Evolutionary conservation across 805 yeast species (phyloP).

Genomic region (Cyberlindnera mississippiensis): DNA sequence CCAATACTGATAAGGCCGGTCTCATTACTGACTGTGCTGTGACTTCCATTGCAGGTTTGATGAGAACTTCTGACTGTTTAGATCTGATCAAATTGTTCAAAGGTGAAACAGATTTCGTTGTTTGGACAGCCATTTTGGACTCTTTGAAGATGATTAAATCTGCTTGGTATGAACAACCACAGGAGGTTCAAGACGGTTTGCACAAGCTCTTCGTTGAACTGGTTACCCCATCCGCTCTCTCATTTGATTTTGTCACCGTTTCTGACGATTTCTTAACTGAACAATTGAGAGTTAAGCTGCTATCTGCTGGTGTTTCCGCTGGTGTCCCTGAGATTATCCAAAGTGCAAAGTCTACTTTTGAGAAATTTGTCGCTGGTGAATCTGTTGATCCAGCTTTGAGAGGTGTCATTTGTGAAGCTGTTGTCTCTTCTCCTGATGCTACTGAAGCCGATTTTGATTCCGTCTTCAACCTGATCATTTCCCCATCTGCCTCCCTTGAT

Average conservation of each 20-base stretch:
- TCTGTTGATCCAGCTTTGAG: constrained; percentile 66
- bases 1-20: constrained; percentile 72
- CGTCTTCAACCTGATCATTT: constrained; percentile 56
- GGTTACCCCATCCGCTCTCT: constrained; percentile 47
- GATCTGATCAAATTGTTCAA: constrained; percentile 55
- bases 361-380: constrained; percentile 44
- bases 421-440: constrained; percentile 60
- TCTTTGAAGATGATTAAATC: constrained; percentile 42
- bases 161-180: constrained; percentile 52
- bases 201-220: constrained; percentile 48
- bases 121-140: constrained; percentile 55
- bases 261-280: constrained; percentile 56
- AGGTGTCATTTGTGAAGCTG: constrained; percentile 59
- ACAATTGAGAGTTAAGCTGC: constrained; percentile 60
- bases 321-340: constrained; percentile 43
- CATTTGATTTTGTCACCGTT: constrained; percentile 56
- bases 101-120: constrained; percentile 55
- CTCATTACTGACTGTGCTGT: constrained; percentile 69
- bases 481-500: constrained; percentile 53
- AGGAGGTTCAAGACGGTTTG: constrained; percentile 42
- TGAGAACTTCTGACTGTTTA: constrained; percentile 56
- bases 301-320: constrained; percentile 52
- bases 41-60: constrained; percentile 64
- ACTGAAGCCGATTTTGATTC: constrained; percentile 58
- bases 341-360: constrained; percentile 42